A percentile compares a stretch with the other conserved stretches of the same genome.
Evolutionary conservation across 148 eudicot species (phyloP).

Genomic region (Arbutus unedo): DNA sequence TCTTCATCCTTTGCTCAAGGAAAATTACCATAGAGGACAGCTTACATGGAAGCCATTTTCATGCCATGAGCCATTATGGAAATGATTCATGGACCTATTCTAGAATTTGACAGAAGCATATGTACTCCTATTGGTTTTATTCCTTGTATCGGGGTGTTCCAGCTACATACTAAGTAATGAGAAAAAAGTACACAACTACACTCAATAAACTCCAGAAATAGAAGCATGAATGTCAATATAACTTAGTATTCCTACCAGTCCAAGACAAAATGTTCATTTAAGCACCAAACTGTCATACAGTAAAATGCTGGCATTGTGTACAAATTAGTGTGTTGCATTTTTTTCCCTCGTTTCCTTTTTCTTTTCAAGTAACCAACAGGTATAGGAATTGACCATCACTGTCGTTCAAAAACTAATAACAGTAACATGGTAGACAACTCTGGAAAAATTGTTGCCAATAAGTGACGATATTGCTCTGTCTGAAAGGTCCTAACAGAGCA

Average conservation of each 20-base stretch:
- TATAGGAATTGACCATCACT: not conserved
- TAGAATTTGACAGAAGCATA: too few species aligned
- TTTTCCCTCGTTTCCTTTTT: not conserved
- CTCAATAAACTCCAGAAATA: too few species aligned
- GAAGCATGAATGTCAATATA: too few species aligned
- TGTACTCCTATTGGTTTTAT: too few species aligned
- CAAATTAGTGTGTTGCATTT: not conserved
- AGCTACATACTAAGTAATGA: too few species aligned
- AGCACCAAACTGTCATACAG: too few species aligned
- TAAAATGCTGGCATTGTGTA: not conserved
- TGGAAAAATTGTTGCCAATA: not conserved
- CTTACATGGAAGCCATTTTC: not conserved
- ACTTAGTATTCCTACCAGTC: too few species aligned
- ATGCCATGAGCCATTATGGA: too few species aligned
- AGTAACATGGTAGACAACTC: not conserved
- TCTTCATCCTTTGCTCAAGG: not conserved
- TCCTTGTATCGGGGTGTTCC: too few species aligned
- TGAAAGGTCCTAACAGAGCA: not conserved
- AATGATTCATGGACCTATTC: too few species aligned
- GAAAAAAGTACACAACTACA: too few species aligned
- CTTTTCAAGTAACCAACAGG: not conserved
- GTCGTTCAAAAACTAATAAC: not conserved
- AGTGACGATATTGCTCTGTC: not conserved
- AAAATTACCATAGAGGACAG: not conserved
- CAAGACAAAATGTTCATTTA: too few species aligned